These are phyloP conservation scores for Coelastrella sp. DNA, from an alignment of 139 green algal species.

Conservation along the genomic window DNA sequence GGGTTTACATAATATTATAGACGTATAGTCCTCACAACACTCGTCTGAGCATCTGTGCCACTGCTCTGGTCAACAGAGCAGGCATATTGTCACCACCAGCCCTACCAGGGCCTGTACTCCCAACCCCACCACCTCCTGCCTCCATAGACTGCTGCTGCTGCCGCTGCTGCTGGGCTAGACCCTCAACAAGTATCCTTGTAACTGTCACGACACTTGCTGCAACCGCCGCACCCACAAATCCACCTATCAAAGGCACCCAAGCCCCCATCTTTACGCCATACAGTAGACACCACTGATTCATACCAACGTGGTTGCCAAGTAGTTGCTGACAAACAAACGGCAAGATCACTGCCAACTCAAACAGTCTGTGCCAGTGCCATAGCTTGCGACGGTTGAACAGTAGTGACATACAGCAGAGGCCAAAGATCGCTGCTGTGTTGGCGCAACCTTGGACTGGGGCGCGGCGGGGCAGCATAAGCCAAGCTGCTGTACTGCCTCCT, in stretches of 20 bases:
- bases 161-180: background rate
- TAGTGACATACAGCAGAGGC: slow-evolving; percentile 8
- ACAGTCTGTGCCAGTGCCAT: slow-evolving; percentile 50
- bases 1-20: no score
- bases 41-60: background rate
- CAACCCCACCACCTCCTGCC: background rate
- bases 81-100: background rate
- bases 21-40: background rate
- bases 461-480: slow-evolving; percentile 5
- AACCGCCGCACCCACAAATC: slow-evolving; percentile 12
- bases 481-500: background rate
- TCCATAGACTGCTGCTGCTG: background rate
- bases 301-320: background rate
- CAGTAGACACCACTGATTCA: slow-evolving; percentile 40
- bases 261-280: background rate
- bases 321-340: slow-evolving; percentile 43
- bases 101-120: background rate
- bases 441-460: slow-evolving; percentile 29
- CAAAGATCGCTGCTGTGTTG: slow-evolving; percentile 30
- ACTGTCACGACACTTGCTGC: slow-evolving; percentile 24
- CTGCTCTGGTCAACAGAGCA: background rate
- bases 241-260: slow-evolving; percentile 38
- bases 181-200: background rate
- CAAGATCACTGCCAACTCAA: slow-evolving; percentile 44
- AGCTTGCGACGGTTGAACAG: slow-evolving; percentile 43